Evolutionary conservation across 345 rosid genomes (phyloP), one percentile per base, ranked within the genome.

Genomic region (Citrus maxima): DNA sequence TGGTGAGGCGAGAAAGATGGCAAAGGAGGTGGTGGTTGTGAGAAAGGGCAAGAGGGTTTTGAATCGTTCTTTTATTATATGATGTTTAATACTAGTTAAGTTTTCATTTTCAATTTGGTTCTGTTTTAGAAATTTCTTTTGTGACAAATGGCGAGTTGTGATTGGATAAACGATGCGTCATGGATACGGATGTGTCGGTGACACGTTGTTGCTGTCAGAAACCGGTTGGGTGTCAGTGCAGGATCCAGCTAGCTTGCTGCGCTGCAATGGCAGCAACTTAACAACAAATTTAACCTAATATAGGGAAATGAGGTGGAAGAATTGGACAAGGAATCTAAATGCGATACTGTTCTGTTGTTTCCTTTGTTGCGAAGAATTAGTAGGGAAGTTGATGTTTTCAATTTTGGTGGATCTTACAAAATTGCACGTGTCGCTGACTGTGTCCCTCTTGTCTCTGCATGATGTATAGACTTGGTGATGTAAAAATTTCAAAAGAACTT

Each of bases 1-100:
- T 67, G 93, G 89, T 67, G 21, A 81, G 64, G 91, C 86, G 90
- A 82, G 67, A 88, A 84, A 86, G 72, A 81, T 79, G 95, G 90
- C 79, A 80, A 80, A 1, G 74, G 58, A 64, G 58, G 72, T 19
- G 58, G 72, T 19, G 84, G 79, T 8, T 35, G 27, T 46, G 62
- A 67, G 49, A 51, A 13, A 25, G 24, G 35, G 58, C 21, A 6
- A 22, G 72, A 28, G 14, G 32, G 81, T 25, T 71, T 62, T 67
- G 63, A 76, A 65, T 49, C 3, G 37, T 74, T 62, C 18, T 14
- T 1, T 34, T 4, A 5, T 40, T 3, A 28, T 3, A 38, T 7
- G 2, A 1, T 46, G 16, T 46, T 46, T 10, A 46, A 46, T 3
- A 46, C 51, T 13, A 46, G 51, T 13, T 13, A 12, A 46, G 18